Evolutionary conservation across 805 yeast genomes (phyloP).

Genomic region (Wickerhamiella bombiphila): DNA sequence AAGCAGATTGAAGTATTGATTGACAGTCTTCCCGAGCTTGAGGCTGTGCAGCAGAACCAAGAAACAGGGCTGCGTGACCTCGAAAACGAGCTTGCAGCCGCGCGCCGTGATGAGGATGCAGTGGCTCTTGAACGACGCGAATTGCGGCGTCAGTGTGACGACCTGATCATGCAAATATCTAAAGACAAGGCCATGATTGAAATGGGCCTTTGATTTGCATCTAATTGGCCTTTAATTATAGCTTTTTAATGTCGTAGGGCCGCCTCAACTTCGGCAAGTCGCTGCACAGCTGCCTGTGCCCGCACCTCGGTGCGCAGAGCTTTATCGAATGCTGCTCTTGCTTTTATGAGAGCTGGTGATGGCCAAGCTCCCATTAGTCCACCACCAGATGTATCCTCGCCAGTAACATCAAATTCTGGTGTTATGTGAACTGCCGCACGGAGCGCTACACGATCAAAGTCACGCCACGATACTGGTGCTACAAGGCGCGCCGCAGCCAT

Average conservation of each 20-base stretch:
- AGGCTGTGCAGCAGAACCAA: conserved; percentile 66
- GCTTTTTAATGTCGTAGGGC: neutral
- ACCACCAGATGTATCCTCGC: conserved; percentile 23
- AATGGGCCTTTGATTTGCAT: conserved; percentile 4
- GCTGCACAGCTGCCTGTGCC: neutral
- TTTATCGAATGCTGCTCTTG: conserved; percentile 27
- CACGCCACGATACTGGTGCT: neutral
- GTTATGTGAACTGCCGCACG: neutral
- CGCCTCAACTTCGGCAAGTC: neutral
- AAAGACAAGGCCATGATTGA: conserved; percentile 28
- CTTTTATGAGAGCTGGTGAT: conserved; percentile 28
- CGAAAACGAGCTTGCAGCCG: conserved; percentile 43
- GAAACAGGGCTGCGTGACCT: conserved; percentile 45
- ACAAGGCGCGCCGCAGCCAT: conserved; percentile 10
- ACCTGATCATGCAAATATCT: conserved; percentile 46
- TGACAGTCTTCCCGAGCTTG: conserved; percentile 85
- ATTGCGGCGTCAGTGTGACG: conserved; percentile 47
- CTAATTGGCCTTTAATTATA: neutral
- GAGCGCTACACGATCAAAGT: too few relatives aligned
- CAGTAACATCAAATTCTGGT: conserved; percentile 10
- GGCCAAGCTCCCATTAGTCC: conserved; percentile 34
- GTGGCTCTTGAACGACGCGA: conserved; percentile 52
- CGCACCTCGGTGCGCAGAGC: conserved; percentile 20
- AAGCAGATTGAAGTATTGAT: conserved; percentile 76
- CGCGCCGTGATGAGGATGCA: conserved; percentile 42